Conservation (phyloP, 2,329 filamentous ascomycete species). For the Blastomyces parvus region DNA sequence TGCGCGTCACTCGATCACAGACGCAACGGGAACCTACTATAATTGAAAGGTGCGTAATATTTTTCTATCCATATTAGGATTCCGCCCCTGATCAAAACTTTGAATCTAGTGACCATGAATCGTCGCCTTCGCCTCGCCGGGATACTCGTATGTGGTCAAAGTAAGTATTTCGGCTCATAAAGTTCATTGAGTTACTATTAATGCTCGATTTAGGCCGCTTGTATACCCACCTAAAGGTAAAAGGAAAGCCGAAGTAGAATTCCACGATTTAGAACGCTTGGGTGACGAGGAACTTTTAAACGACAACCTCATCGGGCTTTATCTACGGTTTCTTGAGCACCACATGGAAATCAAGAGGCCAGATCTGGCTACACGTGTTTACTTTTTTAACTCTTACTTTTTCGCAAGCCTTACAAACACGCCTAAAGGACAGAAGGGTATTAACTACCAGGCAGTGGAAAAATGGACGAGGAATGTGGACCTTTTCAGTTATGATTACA, state of each 20-base stretch:
- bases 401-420: slow-evolving; percentile 63
- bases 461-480: slow-evolving; percentile 82
- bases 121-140: slow-evolving; percentile 1
- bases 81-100: slow-evolving; percentile 17
- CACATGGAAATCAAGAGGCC: slow-evolving; percentile 47
- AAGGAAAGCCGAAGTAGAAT: slow-evolving; percentile 38
- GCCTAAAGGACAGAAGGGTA: slow-evolving; percentile 43
- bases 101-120: slow-evolving; percentile 6
- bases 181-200: slow-evolving; percentile 2
- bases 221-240: slow-evolving; percentile 39
- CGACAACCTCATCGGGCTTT: slow-evolving; percentile 85
- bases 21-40: slow-evolving; percentile 12
- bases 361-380: slow-evolving; percentile 54
- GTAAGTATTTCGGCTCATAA: slow-evolving; percentile 6
- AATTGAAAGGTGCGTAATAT: slow-evolving; percentile 13
- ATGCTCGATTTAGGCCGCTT: slow-evolving; percentile 26
- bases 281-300: slow-evolving; percentile 83
- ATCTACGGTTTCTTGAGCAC: slow-evolving; percentile 63
- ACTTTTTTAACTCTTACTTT: slow-evolving; percentile 91
- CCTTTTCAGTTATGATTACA: slow-evolving; percentile 75
- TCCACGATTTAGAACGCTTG: slow-evolving; percentile 52
- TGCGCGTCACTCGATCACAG: slow-evolving; percentile 27
- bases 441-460: slow-evolving; percentile 78
- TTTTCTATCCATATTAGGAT: not conserved
- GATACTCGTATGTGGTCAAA: slow-evolving; percentile 10